Conservation (phyloP, 768 basidiomycete species). For the Hygrocybe punicea region DNA sequence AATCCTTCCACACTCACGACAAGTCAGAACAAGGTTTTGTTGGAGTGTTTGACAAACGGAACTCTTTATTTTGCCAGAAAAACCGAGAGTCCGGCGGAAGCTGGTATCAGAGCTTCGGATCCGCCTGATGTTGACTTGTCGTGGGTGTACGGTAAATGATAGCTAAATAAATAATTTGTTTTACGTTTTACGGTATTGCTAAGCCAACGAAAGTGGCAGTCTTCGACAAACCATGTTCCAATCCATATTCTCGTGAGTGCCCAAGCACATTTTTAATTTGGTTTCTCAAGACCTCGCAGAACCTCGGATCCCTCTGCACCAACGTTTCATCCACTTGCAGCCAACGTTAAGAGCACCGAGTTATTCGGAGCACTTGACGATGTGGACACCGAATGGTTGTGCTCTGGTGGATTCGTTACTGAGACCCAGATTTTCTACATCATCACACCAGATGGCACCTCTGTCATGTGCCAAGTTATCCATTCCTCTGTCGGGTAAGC, state of each 20-base stretch:
- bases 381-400: constrained; percentile 79
- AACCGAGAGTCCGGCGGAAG: background rate
- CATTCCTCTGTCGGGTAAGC: constrained; percentile 86
- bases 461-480: constrained; percentile 80
- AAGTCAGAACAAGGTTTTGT: constrained; percentile 51
- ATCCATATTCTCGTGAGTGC: constrained; percentile 71
- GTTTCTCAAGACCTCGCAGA: constrained; percentile 29
- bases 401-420: constrained; percentile 77
- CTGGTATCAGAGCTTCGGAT: background rate
- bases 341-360: constrained; percentile 50
- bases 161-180: too few species aligned
- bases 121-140: constrained; percentile 31
- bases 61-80: constrained; percentile 46
- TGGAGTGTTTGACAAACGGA: constrained; percentile 49
- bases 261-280: background rate
- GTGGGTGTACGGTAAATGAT: constrained; percentile 48
- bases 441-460: constrained; percentile 73
- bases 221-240: constrained; percentile 61
- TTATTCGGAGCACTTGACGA: constrained; percentile 72
- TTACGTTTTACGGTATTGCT: constrained; percentile 13
- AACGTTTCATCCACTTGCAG: constrained; percentile 81
- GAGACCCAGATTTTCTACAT: constrained; percentile 91
- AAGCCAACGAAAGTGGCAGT: background rate
- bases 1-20: constrained; percentile 61
- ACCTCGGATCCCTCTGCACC: constrained; percentile 64